A percentile compares a stretch with the other conserved stretches of the same genome.
Conservation (phyloP, 129 eudicot species). For the Helianthus tuberosus region DNA sequence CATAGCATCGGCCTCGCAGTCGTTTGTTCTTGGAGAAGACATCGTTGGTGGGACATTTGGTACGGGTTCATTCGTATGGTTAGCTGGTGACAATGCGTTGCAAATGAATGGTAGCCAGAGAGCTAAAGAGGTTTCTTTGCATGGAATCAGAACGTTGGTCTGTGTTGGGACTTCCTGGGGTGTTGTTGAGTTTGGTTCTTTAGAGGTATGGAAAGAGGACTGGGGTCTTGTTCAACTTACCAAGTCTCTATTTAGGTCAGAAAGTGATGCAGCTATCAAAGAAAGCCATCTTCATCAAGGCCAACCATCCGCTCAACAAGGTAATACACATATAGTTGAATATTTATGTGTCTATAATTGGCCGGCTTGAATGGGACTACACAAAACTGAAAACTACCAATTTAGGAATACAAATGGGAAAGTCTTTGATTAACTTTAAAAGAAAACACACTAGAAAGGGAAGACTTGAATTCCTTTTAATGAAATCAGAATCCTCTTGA, state of each 20-base stretch:
- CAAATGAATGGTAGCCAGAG: slow-evolving; percentile 32
- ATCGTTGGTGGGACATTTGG: slow-evolving; percentile 36
- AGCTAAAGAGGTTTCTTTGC: slow-evolving; percentile 47
- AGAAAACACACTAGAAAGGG: neutral
- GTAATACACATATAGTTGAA: neutral
- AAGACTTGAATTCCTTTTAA: no score
- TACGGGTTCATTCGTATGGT: slow-evolving; percentile 42
- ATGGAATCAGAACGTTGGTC: slow-evolving; percentile 46
- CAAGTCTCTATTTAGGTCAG: slow-evolving; percentile 30
- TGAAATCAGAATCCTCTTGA: no score
- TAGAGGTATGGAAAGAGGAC: slow-evolving; percentile 26
- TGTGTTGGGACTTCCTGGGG: slow-evolving; percentile 49
- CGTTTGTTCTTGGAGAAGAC: slow-evolving; percentile 31
- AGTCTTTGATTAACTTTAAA: neutral
- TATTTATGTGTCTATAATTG: neutral
- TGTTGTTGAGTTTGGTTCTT: slow-evolving; percentile 53
- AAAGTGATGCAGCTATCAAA: neutral
- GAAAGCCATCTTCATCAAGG: neutral
- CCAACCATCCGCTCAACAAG: slow-evolving; percentile 23
- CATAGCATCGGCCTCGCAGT: slow-evolving; percentile 37
- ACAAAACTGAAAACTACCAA: neutral
- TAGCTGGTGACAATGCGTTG: slow-evolving; percentile 31
- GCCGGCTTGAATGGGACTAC: neutral
- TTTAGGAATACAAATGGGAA: neutral
- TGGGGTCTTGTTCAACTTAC: slow-evolving; percentile 34